These are phyloP conservation scores for Talaromyces marneffei DNA, from an alignment of 2,329 filamentous ascomycete genomes.

Conservation along the genomic window DNA sequence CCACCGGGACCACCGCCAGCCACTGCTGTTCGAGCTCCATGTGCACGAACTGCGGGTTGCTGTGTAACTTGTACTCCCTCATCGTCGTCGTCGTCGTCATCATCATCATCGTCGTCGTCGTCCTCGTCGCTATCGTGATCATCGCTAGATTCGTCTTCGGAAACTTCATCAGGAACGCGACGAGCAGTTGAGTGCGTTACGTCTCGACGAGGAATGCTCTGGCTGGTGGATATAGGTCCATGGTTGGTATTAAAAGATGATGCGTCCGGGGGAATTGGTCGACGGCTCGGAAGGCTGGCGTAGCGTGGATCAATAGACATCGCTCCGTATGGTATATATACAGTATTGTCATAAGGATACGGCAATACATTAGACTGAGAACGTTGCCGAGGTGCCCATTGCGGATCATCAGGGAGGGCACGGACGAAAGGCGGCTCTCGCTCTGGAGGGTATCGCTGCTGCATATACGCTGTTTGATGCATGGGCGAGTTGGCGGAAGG, in stretches of 20 bases:
- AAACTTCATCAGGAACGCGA: constrained; percentile 18
- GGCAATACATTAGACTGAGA: constrained; percentile 30
- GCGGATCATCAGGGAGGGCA: constrained; percentile 46
- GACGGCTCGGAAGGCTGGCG: constrained; percentile 21
- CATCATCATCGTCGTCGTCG: constrained; percentile 18
- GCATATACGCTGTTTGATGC: constrained; percentile 27
- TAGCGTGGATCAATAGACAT: constrained; percentile 28
- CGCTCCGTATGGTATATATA: constrained; percentile 25
- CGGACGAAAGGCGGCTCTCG: constrained; percentile 25
- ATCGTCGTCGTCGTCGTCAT: constrained; percentile 26
- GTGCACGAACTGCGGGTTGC: constrained; percentile 12
- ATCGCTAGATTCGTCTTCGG: constrained; percentile 21
- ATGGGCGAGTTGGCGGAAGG: constrained; percentile 32
- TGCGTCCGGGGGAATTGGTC: constrained; percentile 16
- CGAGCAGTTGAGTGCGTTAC: neutral
- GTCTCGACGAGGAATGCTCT: constrained; percentile 9
- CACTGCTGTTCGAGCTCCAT: neutral
- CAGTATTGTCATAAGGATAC: constrained; percentile 27
- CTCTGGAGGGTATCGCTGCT: constrained; percentile 29
- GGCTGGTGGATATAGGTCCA: constrained; percentile 16
- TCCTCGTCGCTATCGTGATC: constrained; percentile 23
- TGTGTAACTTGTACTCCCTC: constrained; percentile 27
- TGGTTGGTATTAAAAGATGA: constrained; percentile 18
- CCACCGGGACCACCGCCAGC: neutral
- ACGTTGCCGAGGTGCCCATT: constrained; percentile 40